phyloP scores from a whole-genome alignment of 805 yeast genomes.

The Starmerella floricola region DNA sequence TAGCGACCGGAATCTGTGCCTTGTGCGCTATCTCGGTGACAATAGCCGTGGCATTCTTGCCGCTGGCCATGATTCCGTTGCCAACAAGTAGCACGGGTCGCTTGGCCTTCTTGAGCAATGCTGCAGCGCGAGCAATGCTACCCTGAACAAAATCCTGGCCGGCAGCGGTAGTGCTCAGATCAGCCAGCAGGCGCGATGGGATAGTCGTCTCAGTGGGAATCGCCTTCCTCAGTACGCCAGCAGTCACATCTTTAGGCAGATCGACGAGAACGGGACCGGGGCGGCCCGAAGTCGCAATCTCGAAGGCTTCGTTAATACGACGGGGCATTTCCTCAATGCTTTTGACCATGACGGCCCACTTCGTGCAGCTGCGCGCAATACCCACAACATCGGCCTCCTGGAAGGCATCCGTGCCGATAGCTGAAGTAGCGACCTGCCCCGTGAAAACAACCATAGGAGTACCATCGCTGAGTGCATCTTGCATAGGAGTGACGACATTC shows the following conservation, averaged over 20 bases:
- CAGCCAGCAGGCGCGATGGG: constrained; percentile 48
- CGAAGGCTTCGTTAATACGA: constrained; percentile 94
- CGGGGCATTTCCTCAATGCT: constrained; percentile 86
- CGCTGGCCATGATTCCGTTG: constrained; percentile 69
- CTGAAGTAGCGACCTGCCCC: constrained; percentile 92
- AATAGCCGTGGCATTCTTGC: constrained; percentile 52
- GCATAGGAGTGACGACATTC: constrained; percentile 95
- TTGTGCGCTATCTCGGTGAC: constrained; percentile 78
- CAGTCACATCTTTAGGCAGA: constrained; percentile 95
- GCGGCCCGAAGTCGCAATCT: constrained; percentile 88
- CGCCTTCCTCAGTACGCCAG: constrained; percentile 71
- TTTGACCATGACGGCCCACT: constrained; percentile 99
- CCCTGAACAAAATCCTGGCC: constrained; percentile 57
- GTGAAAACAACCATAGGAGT: constrained; percentile 93
- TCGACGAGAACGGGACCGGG: constrained; percentile 98
- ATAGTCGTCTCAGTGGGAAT: constrained; percentile 79
- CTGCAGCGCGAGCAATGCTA: constrained; percentile 66
- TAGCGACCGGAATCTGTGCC: constrained; percentile 91
- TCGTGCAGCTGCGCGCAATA: constrained; percentile 92
- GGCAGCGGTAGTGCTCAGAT: constrained; percentile 55
- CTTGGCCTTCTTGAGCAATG: constrained; percentile 67
- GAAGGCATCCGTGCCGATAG: constrained; percentile 97
- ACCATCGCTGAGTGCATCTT: constrained; percentile 95
- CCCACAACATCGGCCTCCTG: constrained; percentile 98
- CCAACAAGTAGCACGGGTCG: constrained; percentile 86